Evolutionary conservation across 305 asterid species (phyloP).

Genomic region (Fraxinus xanthoxyloides): DNA sequence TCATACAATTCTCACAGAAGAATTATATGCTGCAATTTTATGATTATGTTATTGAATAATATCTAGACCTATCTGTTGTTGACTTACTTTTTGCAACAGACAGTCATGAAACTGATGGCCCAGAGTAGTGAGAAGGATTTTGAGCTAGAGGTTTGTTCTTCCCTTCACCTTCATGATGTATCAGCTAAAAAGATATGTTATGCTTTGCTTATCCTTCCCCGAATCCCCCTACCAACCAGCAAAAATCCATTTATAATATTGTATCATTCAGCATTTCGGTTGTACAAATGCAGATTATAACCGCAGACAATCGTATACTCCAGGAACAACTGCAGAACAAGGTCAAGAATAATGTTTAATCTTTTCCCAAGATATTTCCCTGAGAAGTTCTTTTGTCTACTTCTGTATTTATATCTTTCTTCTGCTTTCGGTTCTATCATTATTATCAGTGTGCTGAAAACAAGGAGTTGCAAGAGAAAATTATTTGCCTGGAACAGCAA

Average conservation of each 20-base stretch:
- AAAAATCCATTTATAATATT: background rate
- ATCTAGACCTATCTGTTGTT: background rate
- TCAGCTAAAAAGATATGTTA: background rate
- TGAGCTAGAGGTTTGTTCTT: slow-evolving; percentile 46
- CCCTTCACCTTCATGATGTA: background rate
- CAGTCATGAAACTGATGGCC: slow-evolving; percentile 41
- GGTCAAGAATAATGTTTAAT: slow-evolving; percentile 36
- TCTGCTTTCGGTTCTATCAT: slow-evolving; percentile 22
- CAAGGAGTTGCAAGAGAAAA: slow-evolving; percentile 65
- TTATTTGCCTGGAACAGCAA: slow-evolving; percentile 62
- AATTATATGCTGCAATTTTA: background rate
- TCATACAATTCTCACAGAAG: background rate
- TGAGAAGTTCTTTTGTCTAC: background rate
- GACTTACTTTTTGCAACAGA: slow-evolving; percentile 41
- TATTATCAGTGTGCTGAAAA: slow-evolving; percentile 68
- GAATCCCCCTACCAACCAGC: background rate
- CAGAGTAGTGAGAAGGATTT: slow-evolving; percentile 48
- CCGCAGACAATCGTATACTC: slow-evolving; percentile 92
- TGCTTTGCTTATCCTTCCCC: background rate
- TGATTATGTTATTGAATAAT: background rate
- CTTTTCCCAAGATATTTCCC: background rate
- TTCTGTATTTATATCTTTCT: background rate
- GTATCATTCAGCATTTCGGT: slow-evolving; percentile 21
- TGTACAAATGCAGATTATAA: slow-evolving; percentile 65
- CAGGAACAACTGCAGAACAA: slow-evolving; percentile 90